Evolutionary conservation across 129 eudicot genomes (phyloP).

Genomic region (Lonicera japonica): DNA sequence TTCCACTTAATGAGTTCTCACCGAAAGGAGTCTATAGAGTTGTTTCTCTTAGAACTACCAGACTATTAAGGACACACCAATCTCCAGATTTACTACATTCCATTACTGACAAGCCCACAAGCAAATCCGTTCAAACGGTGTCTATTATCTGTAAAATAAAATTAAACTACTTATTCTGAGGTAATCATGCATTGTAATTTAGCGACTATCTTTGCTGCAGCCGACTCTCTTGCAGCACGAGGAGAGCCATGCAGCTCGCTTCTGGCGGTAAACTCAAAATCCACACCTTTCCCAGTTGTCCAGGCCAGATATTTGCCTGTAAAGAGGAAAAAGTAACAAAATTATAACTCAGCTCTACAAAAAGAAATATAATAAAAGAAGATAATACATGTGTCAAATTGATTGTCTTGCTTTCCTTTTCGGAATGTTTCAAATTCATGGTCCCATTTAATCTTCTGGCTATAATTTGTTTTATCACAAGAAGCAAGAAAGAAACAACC

Average conservation of each 20-base stretch:
- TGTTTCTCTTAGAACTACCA: no score
- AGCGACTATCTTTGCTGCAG: constrained; percentile 15
- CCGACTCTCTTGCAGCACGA: constrained; percentile 29
- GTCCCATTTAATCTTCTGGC: not conserved
- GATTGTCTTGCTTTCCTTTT: no score
- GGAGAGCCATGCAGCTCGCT: constrained; percentile 16
- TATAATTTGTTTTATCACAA: not conserved
- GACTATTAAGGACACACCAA: no score
- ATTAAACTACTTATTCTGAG: no score
- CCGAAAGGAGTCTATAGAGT: no score
- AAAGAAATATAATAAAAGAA: not conserved
- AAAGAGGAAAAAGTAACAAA: not conserved
- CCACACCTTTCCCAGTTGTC: constrained; percentile 13
- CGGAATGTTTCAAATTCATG: no score
- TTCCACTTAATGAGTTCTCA: no score
- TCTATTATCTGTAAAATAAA: no score
- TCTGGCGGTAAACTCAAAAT: constrained; percentile 8
- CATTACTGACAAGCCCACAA: no score
- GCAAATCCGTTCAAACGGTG: no score
- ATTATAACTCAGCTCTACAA: not conserved
- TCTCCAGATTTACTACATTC: no score
- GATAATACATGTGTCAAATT: no score
- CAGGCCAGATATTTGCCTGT: constrained; percentile 27
- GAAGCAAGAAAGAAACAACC: not conserved
- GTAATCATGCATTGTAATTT: not conserved